Evolutionary conservation across 2,329 filamentous ascomycete genomes (phyloP), one percentile per base, ranked within the genome.

Genomic region (Aspergillus latus): DNA sequence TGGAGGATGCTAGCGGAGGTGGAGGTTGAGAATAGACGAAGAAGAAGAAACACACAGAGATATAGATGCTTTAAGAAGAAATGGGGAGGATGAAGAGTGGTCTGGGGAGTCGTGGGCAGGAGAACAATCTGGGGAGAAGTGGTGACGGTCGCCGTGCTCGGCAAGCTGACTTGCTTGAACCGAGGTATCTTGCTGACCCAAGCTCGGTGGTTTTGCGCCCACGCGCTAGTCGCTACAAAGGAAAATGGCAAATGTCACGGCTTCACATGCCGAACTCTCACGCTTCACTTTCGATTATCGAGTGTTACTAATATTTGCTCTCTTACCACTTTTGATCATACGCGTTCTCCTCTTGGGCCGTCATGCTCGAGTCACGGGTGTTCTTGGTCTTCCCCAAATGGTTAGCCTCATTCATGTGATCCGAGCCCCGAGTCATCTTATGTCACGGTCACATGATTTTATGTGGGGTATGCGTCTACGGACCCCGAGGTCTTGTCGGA

Each of bases 241-340:
- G 53, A 52, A 60, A 63, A 57, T 57, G 65, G 68, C 63, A 68
- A 62, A 65, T 67, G 57, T 48, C 48, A 29, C 44, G 26, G 43
- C 58, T 68, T 72, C 70, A 72, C 69, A 72, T 72, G 70, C 70
- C 68, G 69, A 67, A 56, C 16, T 16, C 40, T 30, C 36, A 32
- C 16, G 7, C 29, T 15, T 34, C 3, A 34, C 30, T 34, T 3
- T 42, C 26, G n/a, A 28, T 36, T 49, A 11, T 10, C 5, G 21
- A 21, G 21, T 21, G 21, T 21, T 21, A 21, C 32, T 10, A 37
- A 13, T 21, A 36, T 36, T 32, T 32, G 15, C 21, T 21, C 21
- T 21, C 21, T 21, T 21, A 21, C 7, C 15, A 9, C 15, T 10
- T 7, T 37, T 21, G 4, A 10, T 21, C 29, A 48, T 13, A 21